Conservation (phyloP, 768 basidiomycete species). For the Dacryopinax spathularia region DNA sequence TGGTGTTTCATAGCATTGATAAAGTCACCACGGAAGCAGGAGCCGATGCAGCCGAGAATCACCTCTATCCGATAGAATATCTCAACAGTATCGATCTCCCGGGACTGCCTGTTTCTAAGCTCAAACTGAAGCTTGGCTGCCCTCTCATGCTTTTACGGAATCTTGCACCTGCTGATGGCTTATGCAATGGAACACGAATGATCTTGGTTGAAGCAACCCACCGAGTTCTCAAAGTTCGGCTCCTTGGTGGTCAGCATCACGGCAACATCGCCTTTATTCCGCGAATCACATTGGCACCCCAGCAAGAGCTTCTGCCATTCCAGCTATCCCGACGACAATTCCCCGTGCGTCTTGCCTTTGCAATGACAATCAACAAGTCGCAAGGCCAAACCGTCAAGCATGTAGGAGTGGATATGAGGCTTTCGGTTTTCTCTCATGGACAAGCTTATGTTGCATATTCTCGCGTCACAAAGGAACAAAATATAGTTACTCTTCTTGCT, state of each 20-base stretch:
- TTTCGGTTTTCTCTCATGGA: neutral
- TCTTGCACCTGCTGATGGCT: slow-evolving; percentile 21
- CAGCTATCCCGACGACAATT: slow-evolving; percentile 8
- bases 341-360: slow-evolving; percentile 12
- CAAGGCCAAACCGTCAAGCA: slow-evolving; percentile 11
- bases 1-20: slow-evolving; percentile 15
- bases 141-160: slow-evolving; percentile 29
- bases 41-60: neutral
- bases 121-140: slow-evolving; percentile 18
- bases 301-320: slow-evolving; percentile 7
- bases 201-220: neutral
- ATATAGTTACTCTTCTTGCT: too few species aligned
- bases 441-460: slow-evolving; percentile 9
- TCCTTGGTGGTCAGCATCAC: slow-evolving; percentile 6
- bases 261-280: slow-evolving; percentile 29
- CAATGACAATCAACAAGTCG: slow-evolving; percentile 12
- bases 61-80: slow-evolving; percentile 27
- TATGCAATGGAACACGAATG: slow-evolving; percentile 29
- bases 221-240: slow-evolving; percentile 3
- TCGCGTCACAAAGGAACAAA: neutral
- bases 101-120: slow-evolving; percentile 29
- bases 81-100: slow-evolving; percentile 27
- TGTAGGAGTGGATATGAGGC: slow-evolving; percentile 9
- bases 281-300: slow-evolving; percentile 24
- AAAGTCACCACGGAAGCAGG: neutral